Evolutionary conservation across 192 early-diverging fungal species (phyloP).

Genomic region (Coemansia sp.): DNA sequence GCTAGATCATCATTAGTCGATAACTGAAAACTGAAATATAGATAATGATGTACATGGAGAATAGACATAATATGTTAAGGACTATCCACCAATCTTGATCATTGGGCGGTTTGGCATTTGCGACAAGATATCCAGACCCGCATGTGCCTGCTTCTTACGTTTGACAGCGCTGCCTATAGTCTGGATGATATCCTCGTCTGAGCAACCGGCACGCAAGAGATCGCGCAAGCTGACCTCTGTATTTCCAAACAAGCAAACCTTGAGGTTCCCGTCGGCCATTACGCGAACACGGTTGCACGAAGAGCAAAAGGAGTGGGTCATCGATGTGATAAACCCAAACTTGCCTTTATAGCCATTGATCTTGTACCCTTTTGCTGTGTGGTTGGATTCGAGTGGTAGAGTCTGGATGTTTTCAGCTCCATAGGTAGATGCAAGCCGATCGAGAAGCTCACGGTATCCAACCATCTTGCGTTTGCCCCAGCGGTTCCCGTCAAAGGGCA

Average conservation of each 20-base stretch:
- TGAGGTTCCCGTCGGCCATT: slow-evolving; percentile 92
- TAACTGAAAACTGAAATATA: too few relatives aligned
- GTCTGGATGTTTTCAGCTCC: slow-evolving; percentile 59
- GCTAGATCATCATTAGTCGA: too few relatives aligned
- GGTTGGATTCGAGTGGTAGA: slow-evolving; percentile 71
- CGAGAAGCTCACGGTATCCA: slow-evolving; percentile 77
- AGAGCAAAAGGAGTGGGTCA: slow-evolving; percentile 96
- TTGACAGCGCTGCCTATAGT: slow-evolving; percentile 78
- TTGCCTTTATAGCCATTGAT: slow-evolving; percentile 81
- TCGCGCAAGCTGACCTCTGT: slow-evolving; percentile 85
- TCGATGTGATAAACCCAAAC: slow-evolving; percentile 96
- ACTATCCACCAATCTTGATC: slow-evolving; percentile 89
- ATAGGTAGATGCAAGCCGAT: slow-evolving; percentile 58
- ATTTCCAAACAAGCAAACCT: slow-evolving; percentile 93
- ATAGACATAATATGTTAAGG: background rate
- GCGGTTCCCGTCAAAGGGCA: slow-evolving; percentile 97
- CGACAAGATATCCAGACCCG: slow-evolving; percentile 86
- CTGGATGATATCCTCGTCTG: slow-evolving; percentile 67
- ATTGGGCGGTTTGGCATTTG: slow-evolving; percentile 89
- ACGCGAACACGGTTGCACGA: slow-evolving; percentile 93
- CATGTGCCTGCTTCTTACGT: slow-evolving; percentile 90
- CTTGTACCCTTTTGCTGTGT: slow-evolving; percentile 73
- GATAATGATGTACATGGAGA: background rate
- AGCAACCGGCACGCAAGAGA: slow-evolving; percentile 62
- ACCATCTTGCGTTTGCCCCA: slow-evolving; percentile 87